Conservation (phyloP, 2,329 filamentous ascomycete species). For the Purpureocillium takamizusanense region DNA sequence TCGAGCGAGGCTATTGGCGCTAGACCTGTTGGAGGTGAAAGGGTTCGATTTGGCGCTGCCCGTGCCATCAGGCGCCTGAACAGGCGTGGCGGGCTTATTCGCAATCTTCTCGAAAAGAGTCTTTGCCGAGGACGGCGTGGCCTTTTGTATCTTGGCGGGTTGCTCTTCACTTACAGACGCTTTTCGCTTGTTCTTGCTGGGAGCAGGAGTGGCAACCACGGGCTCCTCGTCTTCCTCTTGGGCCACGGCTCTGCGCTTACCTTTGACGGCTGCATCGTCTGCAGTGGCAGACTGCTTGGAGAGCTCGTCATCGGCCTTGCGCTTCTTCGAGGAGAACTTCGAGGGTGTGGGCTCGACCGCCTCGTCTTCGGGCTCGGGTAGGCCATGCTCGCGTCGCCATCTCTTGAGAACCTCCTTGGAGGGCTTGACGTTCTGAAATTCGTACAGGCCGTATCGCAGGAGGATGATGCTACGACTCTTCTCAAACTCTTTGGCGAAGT, state of each 20-base stretch:
- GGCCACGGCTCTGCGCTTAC: conserved; percentile 40
- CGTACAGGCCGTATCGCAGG: conserved; percentile 51
- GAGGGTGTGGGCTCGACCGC: conserved; percentile 19
- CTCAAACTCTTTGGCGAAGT: conserved; percentile 56
- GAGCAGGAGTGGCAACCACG: conserved; percentile 14
- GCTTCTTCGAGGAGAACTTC: conserved; percentile 34
- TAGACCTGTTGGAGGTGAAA: conserved; percentile 24
- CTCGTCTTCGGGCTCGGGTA: conserved; percentile 41
- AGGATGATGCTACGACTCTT: conserved; percentile 54
- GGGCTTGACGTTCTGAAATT: conserved; percentile 54
- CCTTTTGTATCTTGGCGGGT: conserved; percentile 41
- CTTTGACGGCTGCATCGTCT: conserved; percentile 26
- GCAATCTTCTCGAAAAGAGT: conserved; percentile 49
- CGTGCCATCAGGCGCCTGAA: conserved; percentile 15
- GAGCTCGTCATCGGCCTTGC: conserved; percentile 46
- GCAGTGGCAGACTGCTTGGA: conserved; percentile 26
- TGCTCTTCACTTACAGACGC: conserved; percentile 36
- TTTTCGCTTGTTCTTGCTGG: conserved; percentile 43
- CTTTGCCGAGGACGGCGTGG: conserved; percentile 43
- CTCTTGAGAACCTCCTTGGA: conserved; percentile 48
- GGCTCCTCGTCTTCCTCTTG: conserved; percentile 27
- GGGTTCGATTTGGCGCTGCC: conserved; percentile 21
- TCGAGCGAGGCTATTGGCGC: conserved; percentile 27
- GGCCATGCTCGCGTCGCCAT: conserved; percentile 47
- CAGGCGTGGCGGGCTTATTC: conserved; percentile 31